phyloP scores from a whole-genome alignment of 306 rosid species.

The Pyrus communis region DNA sequence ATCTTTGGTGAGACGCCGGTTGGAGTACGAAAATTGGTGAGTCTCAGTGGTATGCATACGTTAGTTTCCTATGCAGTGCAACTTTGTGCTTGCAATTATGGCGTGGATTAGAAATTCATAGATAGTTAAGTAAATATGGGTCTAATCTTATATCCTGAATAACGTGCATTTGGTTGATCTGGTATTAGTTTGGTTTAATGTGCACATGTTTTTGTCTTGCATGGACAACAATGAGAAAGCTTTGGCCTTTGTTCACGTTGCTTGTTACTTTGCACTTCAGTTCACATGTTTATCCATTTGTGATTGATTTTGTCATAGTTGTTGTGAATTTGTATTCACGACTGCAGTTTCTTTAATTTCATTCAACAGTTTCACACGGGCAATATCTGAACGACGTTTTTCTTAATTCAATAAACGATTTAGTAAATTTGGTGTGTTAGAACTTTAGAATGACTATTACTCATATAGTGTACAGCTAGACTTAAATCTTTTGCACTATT shows the following conservation, averaged over 20 bases:
- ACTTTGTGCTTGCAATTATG: not conserved
- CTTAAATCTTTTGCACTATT: not conserved
- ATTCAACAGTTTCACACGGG: not conserved
- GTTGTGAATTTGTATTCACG: not conserved
- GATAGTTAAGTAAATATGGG: not conserved
- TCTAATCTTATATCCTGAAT: not conserved
- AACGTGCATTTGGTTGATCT: not conserved
- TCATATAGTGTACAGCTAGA: not conserved
- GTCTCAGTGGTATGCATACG: conserved; percentile 13
- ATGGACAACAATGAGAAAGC: not conserved
- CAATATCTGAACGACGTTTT: not conserved
- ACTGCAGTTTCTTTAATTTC: not conserved
- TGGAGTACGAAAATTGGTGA: conserved; percentile 71
- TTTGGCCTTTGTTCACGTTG: not conserved
- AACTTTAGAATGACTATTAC: not conserved
- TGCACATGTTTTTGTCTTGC: not conserved
- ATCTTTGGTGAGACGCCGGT: conserved; percentile 99
- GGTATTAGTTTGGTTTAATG: not conserved
- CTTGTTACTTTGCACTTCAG: not conserved
- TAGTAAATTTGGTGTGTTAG: not conserved
- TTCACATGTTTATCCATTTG: not conserved
- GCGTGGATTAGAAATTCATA: not conserved
- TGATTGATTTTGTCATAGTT: not conserved
- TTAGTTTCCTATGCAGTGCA: not conserved
- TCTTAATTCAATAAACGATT: not conserved